These are phyloP conservation scores for Ogataea neopini DNA, from an alignment of 805 yeast genomes.

Conservation along the genomic window DNA sequence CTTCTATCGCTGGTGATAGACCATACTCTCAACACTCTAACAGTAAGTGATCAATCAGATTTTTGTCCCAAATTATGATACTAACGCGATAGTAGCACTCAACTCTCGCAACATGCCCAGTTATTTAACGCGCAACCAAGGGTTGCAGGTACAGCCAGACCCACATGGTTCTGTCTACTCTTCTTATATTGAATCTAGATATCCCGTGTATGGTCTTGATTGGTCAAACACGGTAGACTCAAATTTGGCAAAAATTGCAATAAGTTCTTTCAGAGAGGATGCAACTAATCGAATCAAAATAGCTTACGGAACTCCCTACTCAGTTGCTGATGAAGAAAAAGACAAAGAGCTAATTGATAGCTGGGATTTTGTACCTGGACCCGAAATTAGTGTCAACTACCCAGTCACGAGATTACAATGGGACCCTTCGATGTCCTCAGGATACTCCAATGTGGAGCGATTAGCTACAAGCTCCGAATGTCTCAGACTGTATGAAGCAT, in stretches of 20 bases:
- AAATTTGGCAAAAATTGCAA: constrained; percentile 53
- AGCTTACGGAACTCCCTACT: constrained; percentile 37
- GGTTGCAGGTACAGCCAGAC: constrained; percentile 7
- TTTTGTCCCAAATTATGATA: background rate
- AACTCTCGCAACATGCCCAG: background rate
- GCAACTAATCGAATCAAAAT: constrained; percentile 64
- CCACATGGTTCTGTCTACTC: constrained; percentile 21
- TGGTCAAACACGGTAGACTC: constrained; percentile 45
- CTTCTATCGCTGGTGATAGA: constrained; percentile 32
- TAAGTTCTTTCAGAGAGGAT: constrained; percentile 83
- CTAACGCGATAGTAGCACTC: background rate
- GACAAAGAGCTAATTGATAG: constrained; percentile 31
- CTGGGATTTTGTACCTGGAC: constrained; percentile 45
- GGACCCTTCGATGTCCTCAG: constrained; percentile 53
- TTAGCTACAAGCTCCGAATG: constrained; percentile 75
- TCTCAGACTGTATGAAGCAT: constrained; percentile 49
- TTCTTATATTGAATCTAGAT: constrained; percentile 49
- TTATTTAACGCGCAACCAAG: constrained; percentile 3
- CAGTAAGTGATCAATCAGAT: constrained; percentile 12
- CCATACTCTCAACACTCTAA: constrained; percentile 24
- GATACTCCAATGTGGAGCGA: constrained; percentile 37
- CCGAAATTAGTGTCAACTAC: constrained; percentile 57
- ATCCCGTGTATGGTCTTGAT: constrained; percentile 53
- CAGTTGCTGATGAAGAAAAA: constrained; percentile 22
- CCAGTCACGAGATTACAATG: constrained; percentile 76